phyloP scores from a whole-genome alignment of 2,329 filamentous ascomycete species.

The Fusarium sp. region DNA sequence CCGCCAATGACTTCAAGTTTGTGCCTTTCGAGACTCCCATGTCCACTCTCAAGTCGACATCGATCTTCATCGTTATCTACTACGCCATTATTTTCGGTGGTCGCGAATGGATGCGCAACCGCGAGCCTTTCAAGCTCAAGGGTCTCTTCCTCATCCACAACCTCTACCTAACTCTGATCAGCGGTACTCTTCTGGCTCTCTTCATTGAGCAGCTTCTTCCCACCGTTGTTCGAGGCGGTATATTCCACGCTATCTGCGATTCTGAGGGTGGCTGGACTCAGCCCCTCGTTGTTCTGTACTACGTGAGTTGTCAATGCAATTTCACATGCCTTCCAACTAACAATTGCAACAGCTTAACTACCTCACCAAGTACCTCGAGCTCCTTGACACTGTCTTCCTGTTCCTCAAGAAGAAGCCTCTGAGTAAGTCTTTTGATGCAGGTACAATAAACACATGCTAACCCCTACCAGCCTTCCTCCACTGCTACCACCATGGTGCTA shows the following conservation, averaged over 20 bases:
- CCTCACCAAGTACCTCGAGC: constrained; percentile 96
- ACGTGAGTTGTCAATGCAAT: constrained; percentile 71
- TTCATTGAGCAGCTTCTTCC: constrained; percentile 94
- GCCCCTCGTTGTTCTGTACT: constrained; percentile 93
- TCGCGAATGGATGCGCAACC: constrained; percentile 90
- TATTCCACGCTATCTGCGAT: constrained; percentile 92
- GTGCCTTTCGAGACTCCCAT: constrained; percentile 84
- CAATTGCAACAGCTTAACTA: constrained; percentile 82
- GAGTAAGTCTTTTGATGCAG: constrained; percentile 57
- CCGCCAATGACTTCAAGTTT: constrained; percentile 88
- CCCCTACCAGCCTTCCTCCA: constrained; percentile 84
- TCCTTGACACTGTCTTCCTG: constrained; percentile 95
- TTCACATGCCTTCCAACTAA: constrained; percentile 27
- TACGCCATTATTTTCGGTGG: constrained; percentile 95
- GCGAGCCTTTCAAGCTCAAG: constrained; percentile 88
- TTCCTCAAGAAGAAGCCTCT: constrained; percentile 99
- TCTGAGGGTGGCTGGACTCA: constrained; percentile 90
- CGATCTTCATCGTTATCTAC: constrained; percentile 86
- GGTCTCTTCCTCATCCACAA: constrained; percentile 95
- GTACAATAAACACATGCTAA: constrained; percentile 47
- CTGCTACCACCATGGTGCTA: constrained; percentile 98
- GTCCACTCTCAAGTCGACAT: constrained; percentile 88
- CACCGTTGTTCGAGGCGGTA: constrained; percentile 80
- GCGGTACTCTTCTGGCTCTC: constrained; percentile 81
- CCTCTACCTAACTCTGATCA: constrained; percentile 90